Percentiles rank a stretch among this genome's conserved stretches.
These are phyloP conservation scores for Stachybotrys elegans DNA, from an alignment of 2,329 filamentous ascomycete genomes.

Conservation along the genomic window DNA sequence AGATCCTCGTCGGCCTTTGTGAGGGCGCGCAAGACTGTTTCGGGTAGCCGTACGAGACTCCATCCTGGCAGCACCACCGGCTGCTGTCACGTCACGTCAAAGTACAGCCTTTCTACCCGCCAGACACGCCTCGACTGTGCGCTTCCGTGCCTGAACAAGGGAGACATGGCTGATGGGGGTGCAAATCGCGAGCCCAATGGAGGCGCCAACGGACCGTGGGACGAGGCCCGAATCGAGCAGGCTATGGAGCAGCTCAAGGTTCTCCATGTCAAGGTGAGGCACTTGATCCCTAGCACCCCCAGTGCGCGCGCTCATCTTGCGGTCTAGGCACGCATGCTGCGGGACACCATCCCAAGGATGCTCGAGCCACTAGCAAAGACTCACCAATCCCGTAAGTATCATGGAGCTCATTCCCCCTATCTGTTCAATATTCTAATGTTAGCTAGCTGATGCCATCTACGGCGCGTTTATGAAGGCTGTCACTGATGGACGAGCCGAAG, in stretches of 20 bases:
- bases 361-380: constrained; percentile 44
- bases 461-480: constrained; percentile 43
- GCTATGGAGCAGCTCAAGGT: constrained; percentile 47
- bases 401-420: no score
- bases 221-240: constrained; percentile 45
- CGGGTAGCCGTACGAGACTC: no score
- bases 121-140: no score
- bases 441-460: constrained; percentile 45
- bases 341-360: constrained; percentile 32
- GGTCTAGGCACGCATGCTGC: constrained; percentile 25
- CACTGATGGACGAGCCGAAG: constrained; percentile 40
- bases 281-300: no score
- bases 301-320: constrained; percentile 6
- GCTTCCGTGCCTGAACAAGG: neutral
- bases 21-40: no score
- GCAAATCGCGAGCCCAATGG: neutral
- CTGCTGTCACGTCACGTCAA: no score
- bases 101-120: no score
- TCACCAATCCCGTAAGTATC: constrained; percentile 44
- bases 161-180: neutral
- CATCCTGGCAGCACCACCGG: no score
- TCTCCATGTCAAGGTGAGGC: constrained; percentile 52
- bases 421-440: constrained; percentile 2
- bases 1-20: no score
- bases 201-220: constrained; percentile 28